Conservation (phyloP, 2,329 filamentous ascomycete species). For the Phoma sp. region DNA sequence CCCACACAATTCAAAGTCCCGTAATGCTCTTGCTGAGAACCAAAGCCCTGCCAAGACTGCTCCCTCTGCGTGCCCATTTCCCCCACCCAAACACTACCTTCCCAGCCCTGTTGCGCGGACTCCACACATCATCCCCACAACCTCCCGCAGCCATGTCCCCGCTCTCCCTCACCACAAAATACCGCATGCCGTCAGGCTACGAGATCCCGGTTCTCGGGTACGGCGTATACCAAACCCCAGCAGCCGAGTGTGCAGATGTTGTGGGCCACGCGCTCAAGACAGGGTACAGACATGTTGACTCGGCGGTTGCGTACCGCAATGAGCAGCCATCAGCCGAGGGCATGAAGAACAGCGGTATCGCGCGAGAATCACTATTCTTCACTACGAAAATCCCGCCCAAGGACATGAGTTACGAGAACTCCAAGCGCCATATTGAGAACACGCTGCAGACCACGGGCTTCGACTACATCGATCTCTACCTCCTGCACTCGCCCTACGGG, state of each 20-base stretch:
- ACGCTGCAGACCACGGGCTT: conserved; percentile 61
- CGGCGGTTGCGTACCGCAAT: conserved; percentile 70
- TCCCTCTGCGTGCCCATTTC: conserved; percentile 19
- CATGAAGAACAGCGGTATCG: conserved; percentile 61
- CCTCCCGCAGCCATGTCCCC: conserved; percentile 46
- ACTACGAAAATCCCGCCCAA: conserved; percentile 73
- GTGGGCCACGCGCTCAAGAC: conserved; percentile 63
- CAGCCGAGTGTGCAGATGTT: conserved; percentile 63
- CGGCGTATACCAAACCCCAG: conserved; percentile 59
- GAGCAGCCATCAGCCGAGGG: conserved; percentile 71
- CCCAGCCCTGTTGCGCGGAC: conserved; percentile 4
- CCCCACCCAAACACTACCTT: background rate
- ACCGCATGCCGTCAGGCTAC: conserved; percentile 64
- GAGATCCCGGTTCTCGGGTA: conserved; percentile 66
- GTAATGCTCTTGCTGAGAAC: conserved; percentile 9
- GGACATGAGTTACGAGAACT: conserved; percentile 64
- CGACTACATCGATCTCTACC: conserved; percentile 71
- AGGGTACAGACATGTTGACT: conserved; percentile 70
- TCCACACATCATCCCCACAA: conserved; percentile 31
- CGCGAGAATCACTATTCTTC: conserved; percentile 71
- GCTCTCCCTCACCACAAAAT: conserved; percentile 55
- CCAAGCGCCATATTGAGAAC: conserved; percentile 63
- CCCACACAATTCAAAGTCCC: background rate
- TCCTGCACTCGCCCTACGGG: conserved; percentile 61
- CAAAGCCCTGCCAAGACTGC: conserved; percentile 20